phyloP scores from a whole-genome alignment of 208 protist genomes.

The Acanthamoeba castellanii region DNA sequence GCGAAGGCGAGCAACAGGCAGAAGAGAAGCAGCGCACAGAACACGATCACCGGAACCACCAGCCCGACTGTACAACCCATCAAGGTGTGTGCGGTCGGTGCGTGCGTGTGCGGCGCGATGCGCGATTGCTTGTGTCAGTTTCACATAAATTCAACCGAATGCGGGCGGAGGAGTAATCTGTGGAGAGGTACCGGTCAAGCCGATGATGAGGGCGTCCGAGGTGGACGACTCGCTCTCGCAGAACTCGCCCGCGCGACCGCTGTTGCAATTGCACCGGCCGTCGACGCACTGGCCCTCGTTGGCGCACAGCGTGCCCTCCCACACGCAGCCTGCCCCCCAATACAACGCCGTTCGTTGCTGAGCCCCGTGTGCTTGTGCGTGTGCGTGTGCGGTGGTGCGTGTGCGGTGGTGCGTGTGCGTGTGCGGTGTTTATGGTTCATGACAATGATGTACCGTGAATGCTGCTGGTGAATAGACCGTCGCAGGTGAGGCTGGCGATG shows the following conservation, averaged over 20 bases:
- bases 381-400: neutral
- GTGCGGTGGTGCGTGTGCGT: too few species aligned
- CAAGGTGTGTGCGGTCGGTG: too few species aligned
- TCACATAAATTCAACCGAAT: neutral
- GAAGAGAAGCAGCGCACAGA: neutral
- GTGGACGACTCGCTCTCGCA: neutral
- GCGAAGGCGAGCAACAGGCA: neutral
- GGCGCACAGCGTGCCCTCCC: constrained; percentile 35
- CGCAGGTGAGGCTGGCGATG: neutral
- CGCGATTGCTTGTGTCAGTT: too few species aligned
- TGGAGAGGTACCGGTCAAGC: neutral
- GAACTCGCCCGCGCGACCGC: neutral
- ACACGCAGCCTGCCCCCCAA: constrained; percentile 16
- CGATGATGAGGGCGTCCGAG: constrained; percentile 25
- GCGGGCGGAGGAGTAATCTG: neutral
- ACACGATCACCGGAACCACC: neutral
- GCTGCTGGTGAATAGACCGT: neutral
- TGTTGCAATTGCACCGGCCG: constrained; percentile 19
- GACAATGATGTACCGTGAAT: neutral
- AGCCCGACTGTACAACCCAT: neutral
- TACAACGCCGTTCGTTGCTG: too few species aligned
- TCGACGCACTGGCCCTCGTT: neutral
- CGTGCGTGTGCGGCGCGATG: neutral
- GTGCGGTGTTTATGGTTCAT: too few species aligned
- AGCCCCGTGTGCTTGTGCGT: too few species aligned